Evolutionary conservation across 2,329 filamentous ascomycete species (phyloP).

Genomic region (Pezicula neosporulosa): DNA sequence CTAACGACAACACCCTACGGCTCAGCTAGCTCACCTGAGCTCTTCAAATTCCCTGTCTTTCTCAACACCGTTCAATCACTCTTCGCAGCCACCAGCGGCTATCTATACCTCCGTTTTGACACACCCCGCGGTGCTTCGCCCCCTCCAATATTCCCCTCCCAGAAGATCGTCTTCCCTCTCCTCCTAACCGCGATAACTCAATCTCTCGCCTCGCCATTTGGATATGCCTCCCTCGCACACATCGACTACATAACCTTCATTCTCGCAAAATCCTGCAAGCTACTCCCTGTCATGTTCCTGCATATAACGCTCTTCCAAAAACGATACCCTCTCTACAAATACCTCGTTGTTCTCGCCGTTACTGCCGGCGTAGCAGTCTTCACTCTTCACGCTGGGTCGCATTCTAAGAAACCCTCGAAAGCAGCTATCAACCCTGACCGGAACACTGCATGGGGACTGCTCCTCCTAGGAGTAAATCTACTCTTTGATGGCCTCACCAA

Average conservation of each 20-base stretch:
- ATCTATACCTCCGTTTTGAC: conserved; percentile 71
- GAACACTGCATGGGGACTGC: conserved; percentile 73
- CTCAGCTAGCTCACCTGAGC: conserved; percentile 56
- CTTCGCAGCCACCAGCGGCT: conserved; percentile 81
- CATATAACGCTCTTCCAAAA: conserved; percentile 90
- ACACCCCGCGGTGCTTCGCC: conserved; percentile 48
- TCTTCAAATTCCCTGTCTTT: conserved; percentile 92
- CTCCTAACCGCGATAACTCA: conserved; percentile 82
- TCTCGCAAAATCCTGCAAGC: conserved; percentile 95
- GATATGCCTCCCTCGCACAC: conserved; percentile 86
- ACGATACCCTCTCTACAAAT: conserved; percentile 93
- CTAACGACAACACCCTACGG: conserved; percentile 92
- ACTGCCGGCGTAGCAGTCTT: conserved; percentile 93
- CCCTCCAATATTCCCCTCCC: conserved; percentile 72
- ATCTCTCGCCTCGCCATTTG: conserved; percentile 90
- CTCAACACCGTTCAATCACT: conserved; percentile 93
- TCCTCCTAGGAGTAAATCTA: conserved; percentile 83
- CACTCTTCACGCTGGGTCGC: conserved; percentile 76
- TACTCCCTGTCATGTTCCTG: conserved; percentile 97
- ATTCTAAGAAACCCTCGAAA: conserved; percentile 40
- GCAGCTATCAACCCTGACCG: conserved; percentile 42
- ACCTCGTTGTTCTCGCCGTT: conserved; percentile 86
- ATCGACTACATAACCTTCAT: conserved; percentile 99
- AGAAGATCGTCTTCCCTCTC: conserved; percentile 72
- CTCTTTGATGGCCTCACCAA: conserved; percentile 96